Evolutionary conservation across 2,329 filamentous ascomycete species (phyloP), one percentile per base, ranked within the genome.

Genomic region (Bipolaris cookei): DNA sequence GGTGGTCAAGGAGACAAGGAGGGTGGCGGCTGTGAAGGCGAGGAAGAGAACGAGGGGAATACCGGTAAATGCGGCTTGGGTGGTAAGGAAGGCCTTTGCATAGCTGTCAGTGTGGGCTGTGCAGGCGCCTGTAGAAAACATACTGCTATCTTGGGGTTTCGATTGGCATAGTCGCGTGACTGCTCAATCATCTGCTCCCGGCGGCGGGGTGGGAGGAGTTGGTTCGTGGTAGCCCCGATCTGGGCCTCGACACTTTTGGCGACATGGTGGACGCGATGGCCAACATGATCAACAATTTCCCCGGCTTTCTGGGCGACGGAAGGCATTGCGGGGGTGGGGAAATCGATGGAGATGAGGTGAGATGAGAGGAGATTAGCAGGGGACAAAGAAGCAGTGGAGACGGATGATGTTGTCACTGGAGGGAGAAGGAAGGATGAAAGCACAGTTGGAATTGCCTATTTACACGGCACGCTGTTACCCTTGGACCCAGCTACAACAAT

Each of bases 91-190:
- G 56, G 87, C 85, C 89, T 91, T 62, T 2, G 13, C 1, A 6
- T 8, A 14, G 13, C n/a, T 8, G 16, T 57, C 13, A 28, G 44
- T 14, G 18, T 10, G 8, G 7, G 10, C 3, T 16, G 2, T n/a
- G 4, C 25, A 6, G 18, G 18, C 1, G 3, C 6, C 13, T 0
- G 3, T 11, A 16, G 32, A 37, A 18, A 28, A 42, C 87, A 20
- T 80, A 91, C 90, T 53, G 89, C 87, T 41, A 92, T 78, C 60
- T 91, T 79, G 2, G 91, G 91, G 54, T 89, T 88, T 46, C 83
- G 79, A 5, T 82, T 76, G 14, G 88, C 86, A 68, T 90, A 89
- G 4, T 78, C 71, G 34, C 81, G 78, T 25, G 84, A 75, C 42
- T 78, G 80, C 14, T 83, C 78, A 64, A 87, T 82, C 39, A 85